Percentiles rank a stretch among this genome's conserved stretches.
Evolutionary conservation across 73 alveolate genomes (phyloP).

Genomic region (Paramecium sexaurelia): DNA sequence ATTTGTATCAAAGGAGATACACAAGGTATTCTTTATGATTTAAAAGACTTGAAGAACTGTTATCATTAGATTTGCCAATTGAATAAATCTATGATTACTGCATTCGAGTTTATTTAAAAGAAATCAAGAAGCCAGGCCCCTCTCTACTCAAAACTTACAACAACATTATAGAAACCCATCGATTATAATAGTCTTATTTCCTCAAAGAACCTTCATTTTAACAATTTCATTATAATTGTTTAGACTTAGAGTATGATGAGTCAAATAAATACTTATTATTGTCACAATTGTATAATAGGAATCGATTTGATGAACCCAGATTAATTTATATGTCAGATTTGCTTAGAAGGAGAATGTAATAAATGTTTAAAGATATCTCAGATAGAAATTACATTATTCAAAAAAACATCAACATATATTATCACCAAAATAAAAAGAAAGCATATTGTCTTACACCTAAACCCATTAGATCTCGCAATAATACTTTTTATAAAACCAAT

Average conservation of each 20-base stretch:
- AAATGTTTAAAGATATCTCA: not conserved
- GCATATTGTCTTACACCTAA: not conserved
- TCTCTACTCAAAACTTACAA: not conserved
- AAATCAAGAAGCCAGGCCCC: not conserved
- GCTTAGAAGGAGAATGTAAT: not conserved
- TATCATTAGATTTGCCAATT: not conserved
- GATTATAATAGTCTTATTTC: not conserved
- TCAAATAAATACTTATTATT: not conserved
- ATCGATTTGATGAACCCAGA: constrained; percentile 11
- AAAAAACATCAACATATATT: not conserved
- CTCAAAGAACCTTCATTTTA: not conserved
- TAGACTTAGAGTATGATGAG: constrained; percentile 22
- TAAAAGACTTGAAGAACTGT: constrained; percentile 1
- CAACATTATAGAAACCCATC: not conserved
- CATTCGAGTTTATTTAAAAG: not conserved
- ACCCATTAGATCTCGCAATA: not conserved
- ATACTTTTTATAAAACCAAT: not conserved
- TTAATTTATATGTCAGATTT: not conserved
- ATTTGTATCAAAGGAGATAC: not conserved
- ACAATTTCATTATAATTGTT: not conserved
- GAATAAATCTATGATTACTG: not conserved
- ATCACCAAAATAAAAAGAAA: not conserved
- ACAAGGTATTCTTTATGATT: constrained; percentile 1
- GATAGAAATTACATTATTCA: constrained; percentile 10
- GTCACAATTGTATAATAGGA: not conserved